These are phyloP conservation scores for Xylaria telfairii DNA, from an alignment of 495 filamentous ascomycete genomes.

Conservation along the genomic window DNA sequence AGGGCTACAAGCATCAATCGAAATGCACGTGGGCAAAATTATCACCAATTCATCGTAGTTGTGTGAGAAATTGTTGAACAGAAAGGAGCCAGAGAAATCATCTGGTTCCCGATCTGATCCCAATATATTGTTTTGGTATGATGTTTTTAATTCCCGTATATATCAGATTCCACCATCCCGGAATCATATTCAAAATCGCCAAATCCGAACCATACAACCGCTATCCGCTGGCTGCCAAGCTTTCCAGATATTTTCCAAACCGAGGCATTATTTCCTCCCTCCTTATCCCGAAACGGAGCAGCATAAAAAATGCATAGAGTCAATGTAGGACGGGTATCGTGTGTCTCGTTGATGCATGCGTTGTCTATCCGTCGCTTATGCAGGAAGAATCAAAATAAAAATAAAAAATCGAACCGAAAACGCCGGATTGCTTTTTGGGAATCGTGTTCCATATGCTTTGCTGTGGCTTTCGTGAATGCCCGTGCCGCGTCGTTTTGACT, in stretches of 20 bases:
- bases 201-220: background rate
- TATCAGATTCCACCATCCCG: background rate
- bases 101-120: background rate
- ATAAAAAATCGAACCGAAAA: constrained; percentile 12
- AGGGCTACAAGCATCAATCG: background rate
- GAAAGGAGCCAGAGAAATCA: background rate
- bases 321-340: constrained; percentile 20
- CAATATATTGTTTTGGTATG: background rate
- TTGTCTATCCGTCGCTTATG: constrained; percentile 26
- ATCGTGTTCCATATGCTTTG: background rate
- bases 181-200: background rate
- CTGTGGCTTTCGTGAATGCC: background rate
- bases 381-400: constrained; percentile 1
- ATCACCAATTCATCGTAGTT: constrained; percentile 5
- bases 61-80: background rate
- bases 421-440: constrained; percentile 15
- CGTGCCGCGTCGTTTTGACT: background rate
- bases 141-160: background rate
- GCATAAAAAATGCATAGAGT: constrained; percentile 13
- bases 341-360: constrained; percentile 19
- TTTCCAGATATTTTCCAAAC: background rate
- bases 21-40: background rate
- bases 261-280: background rate
- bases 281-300: background rate
- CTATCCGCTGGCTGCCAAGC: background rate